These are phyloP conservation scores for Backusella westeae DNA, from an alignment of 192 early-diverging fungal species.

Conservation along the genomic window DNA sequence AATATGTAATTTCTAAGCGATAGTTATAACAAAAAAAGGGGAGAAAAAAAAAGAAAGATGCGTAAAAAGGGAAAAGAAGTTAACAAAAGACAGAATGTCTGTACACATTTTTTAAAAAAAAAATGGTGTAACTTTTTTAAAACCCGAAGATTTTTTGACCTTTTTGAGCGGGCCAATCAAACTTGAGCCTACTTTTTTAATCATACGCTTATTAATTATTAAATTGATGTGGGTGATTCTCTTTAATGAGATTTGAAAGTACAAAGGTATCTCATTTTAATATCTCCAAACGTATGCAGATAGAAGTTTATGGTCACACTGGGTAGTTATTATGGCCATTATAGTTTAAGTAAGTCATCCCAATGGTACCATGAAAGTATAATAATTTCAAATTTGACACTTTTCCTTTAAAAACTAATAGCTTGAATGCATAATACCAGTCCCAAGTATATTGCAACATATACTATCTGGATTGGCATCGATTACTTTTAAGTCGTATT, in stretches of 20 bases:
- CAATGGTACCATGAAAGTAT: not conserved
- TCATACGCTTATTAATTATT: not conserved
- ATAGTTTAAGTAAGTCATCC: not conserved
- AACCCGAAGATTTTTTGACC: not conserved
- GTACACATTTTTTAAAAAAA: not conserved
- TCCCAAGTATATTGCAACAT: conserved; percentile 1
- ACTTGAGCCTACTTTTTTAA: not conserved
- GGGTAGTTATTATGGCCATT: not conserved
- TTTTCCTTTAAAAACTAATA: conserved; percentile 6
- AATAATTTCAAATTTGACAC: conserved; percentile 5
- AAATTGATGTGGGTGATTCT: not conserved
- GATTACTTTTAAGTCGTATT: not conserved
- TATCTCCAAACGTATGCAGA: not conserved
- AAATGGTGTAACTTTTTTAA: not conserved
- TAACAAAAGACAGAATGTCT: not conserved
- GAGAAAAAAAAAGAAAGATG: not conserved
- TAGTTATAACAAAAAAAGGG: not conserved
- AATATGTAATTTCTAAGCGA: not conserved
- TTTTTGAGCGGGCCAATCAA: not conserved
- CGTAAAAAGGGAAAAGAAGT: not conserved
- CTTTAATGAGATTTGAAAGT: not conserved
- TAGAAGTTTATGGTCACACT: not conserved
- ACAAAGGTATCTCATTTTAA: not conserved
- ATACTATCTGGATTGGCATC: not conserved
- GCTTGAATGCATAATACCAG: conserved; percentile 6